These are phyloP conservation scores for Raffaelea albimanens DNA, from an alignment of 2,329 filamentous ascomycete genomes.

Conservation along the genomic window DNA sequence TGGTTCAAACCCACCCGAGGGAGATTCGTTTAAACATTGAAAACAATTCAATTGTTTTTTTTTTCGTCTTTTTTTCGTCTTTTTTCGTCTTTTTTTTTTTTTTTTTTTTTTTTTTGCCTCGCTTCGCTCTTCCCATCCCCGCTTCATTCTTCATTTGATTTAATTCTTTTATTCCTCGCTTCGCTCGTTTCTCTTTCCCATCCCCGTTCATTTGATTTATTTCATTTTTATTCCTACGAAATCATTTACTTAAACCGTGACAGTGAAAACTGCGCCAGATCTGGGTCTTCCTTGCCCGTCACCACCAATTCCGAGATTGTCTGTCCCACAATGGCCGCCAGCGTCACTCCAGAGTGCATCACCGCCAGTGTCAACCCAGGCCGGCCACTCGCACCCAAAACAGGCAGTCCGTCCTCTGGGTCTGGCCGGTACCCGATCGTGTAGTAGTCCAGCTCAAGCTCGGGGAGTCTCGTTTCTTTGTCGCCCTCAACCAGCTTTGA, in stretches of 20 bases:
- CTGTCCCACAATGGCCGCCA: slow-evolving; percentile 17
- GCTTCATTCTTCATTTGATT: neutral
- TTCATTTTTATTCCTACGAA: neutral
- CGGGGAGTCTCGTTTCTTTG: neutral
- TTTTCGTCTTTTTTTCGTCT: neutral
- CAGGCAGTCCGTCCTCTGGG: slow-evolving; percentile 19
- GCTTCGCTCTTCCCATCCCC: neutral
- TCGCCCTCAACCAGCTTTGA: neutral
- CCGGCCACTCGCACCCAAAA: slow-evolving; percentile 17
- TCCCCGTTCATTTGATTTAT: neutral
- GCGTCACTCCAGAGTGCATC: slow-evolving; percentile 22
- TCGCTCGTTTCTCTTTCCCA: neutral
- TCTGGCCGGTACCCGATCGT: slow-evolving; percentile 19
- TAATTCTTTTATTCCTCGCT: neutral
- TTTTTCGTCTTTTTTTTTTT: neutral
- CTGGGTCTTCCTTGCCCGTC: slow-evolving; percentile 3
- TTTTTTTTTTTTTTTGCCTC: neutral
- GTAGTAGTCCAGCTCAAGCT: slow-evolving; percentile 19
- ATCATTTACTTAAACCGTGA: slow-evolving; percentile 2
- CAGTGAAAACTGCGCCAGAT: slow-evolving; percentile 1
- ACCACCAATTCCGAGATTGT: slow-evolving; percentile 4
- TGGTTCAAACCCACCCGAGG: too few species aligned
- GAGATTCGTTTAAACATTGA: too few species aligned
- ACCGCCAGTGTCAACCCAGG: slow-evolving; percentile 20
- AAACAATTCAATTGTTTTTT: neutral